phyloP scores from a whole-genome alignment of 2,329 filamentous ascomycete genomes.

The Colletotrichum simmondsii region DNA sequence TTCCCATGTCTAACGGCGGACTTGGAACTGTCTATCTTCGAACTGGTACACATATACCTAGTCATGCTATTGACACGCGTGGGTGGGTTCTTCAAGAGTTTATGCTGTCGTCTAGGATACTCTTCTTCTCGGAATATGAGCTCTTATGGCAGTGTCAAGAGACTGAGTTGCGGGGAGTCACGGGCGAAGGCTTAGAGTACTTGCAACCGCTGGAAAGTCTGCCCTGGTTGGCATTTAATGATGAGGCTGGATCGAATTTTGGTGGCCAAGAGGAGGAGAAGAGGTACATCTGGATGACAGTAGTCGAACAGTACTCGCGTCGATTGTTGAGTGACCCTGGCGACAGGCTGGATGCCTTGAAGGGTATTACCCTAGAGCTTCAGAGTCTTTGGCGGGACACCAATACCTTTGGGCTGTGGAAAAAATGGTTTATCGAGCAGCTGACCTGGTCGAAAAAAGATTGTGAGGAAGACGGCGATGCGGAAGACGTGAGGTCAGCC shows the following conservation, averaged over 20 bases:
- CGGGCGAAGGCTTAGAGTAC: background rate
- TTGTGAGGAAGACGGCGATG: background rate
- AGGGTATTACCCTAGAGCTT: conserved; percentile 14
- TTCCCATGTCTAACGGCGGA: background rate
- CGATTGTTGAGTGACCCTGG: background rate
- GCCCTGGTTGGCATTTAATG: conserved; percentile 12
- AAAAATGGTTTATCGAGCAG: conserved; percentile 19
- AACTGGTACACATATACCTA: background rate
- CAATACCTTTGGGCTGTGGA: conserved; percentile 16
- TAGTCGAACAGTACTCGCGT: conserved; percentile 14
- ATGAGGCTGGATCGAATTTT: background rate
- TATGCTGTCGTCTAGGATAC: conserved; percentile 35
- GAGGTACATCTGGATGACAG: conserved; percentile 13
- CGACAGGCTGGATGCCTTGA: conserved; percentile 9
- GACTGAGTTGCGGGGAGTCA: conserved; percentile 20
- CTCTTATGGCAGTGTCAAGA: conserved; percentile 36
- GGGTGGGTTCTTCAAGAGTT: conserved; percentile 37
- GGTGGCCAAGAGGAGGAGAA: background rate
- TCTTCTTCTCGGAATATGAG: conserved; percentile 35
- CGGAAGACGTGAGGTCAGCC: background rate
- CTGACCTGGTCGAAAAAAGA: conserved; percentile 18
- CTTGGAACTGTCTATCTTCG: conserved; percentile 5
- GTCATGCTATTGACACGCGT: conserved; percentile 26
- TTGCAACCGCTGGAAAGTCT: conserved; percentile 15
- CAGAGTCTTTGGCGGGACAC: conserved; percentile 15